Evolutionary conservation across 2,329 filamentous ascomycete species (phyloP).

Genomic region (Paecilomyces niveus): DNA sequence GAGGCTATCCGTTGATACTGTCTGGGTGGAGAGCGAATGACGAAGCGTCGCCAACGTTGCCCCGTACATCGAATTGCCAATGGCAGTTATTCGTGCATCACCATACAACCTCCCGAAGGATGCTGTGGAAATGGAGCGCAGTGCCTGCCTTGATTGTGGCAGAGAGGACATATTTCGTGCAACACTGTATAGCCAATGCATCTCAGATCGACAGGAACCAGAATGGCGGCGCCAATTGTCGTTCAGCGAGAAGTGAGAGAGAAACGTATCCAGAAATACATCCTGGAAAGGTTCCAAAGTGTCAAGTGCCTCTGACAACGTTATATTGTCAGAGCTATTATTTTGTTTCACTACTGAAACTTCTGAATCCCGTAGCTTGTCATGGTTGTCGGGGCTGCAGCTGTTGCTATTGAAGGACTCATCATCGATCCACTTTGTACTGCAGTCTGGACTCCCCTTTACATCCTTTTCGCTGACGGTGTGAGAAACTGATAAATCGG

Average conservation of each 20-base stretch:
- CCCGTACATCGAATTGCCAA: background rate
- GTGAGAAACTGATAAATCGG: background rate
- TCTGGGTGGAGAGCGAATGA: background rate
- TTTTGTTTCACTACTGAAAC: background rate
- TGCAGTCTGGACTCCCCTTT: background rate
- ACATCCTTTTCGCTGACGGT: background rate
- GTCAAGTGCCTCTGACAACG: background rate
- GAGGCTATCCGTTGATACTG: constrained; percentile 1
- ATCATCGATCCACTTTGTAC: background rate
- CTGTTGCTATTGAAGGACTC: background rate
- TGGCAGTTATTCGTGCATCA: background rate
- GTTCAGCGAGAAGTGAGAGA: background rate
- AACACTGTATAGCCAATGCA: background rate
- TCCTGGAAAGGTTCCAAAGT: background rate
- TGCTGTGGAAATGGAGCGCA: background rate
- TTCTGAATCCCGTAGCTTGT: background rate
- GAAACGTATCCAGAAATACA: background rate
- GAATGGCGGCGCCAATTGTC: background rate
- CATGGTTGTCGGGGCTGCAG: background rate
- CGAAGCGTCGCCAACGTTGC: background rate
- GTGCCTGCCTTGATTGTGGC: background rate
- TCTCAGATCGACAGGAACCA: background rate
- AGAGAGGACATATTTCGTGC: background rate
- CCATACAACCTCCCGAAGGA: background rate
- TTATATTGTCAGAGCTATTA: background rate